These are phyloP conservation scores for Bacidia gigantensis DNA, from an alignment of 495 filamentous ascomycete species.

Conservation along the genomic window DNA sequence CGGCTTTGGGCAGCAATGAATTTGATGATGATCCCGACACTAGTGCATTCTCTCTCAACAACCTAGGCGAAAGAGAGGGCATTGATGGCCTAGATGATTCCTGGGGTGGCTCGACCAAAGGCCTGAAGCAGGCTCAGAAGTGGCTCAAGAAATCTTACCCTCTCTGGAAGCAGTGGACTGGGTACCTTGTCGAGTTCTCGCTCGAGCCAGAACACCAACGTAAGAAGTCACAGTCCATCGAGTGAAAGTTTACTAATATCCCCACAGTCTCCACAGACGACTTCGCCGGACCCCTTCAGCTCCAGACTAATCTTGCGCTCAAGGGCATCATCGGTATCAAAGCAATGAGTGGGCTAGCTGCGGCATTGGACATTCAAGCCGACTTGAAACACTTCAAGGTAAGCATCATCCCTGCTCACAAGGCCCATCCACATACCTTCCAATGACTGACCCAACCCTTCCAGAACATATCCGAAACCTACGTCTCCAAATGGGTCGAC, in stretches of 20 bases:
- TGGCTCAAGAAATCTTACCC: conserved; percentile 55
- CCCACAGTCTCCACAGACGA: conserved; percentile 68
- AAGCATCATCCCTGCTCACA: no score
- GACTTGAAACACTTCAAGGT: conserved; percentile 57
- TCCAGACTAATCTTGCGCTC: conserved; percentile 85
- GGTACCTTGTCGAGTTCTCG: conserved; percentile 76
- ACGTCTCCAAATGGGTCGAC: conserved; percentile 73
- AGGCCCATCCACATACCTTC: not conserved
- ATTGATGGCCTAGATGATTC: conserved; percentile 36
- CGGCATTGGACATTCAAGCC: conserved; percentile 47
- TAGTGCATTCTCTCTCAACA: conserved; percentile 30
- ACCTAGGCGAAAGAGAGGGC: conserved; percentile 30
- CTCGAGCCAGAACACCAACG: conserved; percentile 74
- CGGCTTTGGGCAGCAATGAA: conserved; percentile 19
- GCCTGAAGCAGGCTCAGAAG: conserved; percentile 35
- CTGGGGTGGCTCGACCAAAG: conserved; percentile 37
- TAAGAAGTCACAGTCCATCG: conserved; percentile 28
- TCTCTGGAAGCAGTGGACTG: conserved; percentile 88
- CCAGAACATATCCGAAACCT: conserved; percentile 54
- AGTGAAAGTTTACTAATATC: no score
- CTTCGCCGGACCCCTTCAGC: conserved; percentile 84
- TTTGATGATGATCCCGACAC: conserved; percentile 14
- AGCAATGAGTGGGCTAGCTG: conserved; percentile 78
- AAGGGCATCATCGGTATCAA: conserved; percentile 93
- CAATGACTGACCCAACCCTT: not conserved